These are phyloP conservation scores for Plasmodium fragile DNA, from an alignment of 169 alveolate genomes.

Conservation along the genomic window DNA sequence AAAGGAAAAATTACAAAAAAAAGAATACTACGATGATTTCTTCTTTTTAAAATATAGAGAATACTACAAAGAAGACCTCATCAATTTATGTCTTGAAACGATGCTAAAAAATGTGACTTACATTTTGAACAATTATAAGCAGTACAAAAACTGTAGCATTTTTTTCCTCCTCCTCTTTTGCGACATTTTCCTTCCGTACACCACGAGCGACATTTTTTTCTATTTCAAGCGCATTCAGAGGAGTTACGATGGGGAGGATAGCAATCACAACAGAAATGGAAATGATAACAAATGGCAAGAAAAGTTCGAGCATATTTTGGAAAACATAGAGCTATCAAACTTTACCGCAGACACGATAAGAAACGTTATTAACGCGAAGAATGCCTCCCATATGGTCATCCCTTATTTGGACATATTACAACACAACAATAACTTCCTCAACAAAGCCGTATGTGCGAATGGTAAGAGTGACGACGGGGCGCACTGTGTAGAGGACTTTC, in stretches of 20 bases:
- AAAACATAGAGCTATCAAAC: conserved; percentile 45
- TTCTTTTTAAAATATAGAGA: conserved; percentile 59
- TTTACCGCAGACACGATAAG: conserved; percentile 30
- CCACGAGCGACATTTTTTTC: conserved; percentile 31
- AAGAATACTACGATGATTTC: conserved; percentile 64
- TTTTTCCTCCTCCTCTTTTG: conserved; percentile 58
- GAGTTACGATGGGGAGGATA: neutral
- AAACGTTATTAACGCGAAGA: conserved; percentile 17
- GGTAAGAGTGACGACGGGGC: neutral
- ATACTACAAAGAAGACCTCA: conserved; percentile 70
- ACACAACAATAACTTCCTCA: conserved; percentile 39
- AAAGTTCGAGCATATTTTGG: conserved; percentile 18
- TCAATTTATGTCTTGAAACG: conserved; percentile 58
- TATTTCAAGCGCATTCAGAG: conserved; percentile 44
- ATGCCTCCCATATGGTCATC: conserved; percentile 21
- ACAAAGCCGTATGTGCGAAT: conserved; percentile 37
- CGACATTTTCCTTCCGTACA: conserved; percentile 63
- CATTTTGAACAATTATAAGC: conserved; percentile 68
- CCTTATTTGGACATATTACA: conserved; percentile 60
- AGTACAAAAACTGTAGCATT: conserved; percentile 57
- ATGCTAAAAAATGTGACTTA: conserved; percentile 49
- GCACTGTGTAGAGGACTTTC: neutral
- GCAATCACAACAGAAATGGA: conserved; percentile 8
- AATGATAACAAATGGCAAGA: neutral
- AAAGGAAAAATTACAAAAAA: conserved; percentile 38